phyloP scores from a whole-genome alignment of 2,329 filamentous ascomycete species.

The Venturia nashicola region DNA sequence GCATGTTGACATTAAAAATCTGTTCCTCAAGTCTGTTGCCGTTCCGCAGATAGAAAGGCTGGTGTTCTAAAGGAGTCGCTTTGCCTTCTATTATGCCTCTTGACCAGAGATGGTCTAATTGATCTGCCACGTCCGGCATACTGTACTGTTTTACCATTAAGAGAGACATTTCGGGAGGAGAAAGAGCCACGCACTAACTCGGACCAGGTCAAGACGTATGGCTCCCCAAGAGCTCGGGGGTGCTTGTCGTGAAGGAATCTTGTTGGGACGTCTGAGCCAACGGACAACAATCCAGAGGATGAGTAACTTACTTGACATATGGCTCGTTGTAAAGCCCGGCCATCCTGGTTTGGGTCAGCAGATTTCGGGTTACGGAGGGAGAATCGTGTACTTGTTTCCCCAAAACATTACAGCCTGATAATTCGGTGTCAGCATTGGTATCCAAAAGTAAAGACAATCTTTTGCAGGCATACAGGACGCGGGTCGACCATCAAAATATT shows the following conservation, averaged over 20 bases:
- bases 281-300: not conserved
- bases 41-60: constrained; percentile 2
- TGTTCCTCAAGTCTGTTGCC: constrained; percentile 24
- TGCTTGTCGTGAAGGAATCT: constrained; percentile 8
- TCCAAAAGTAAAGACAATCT: not conserved
- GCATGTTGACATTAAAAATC: constrained; percentile 34
- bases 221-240: constrained; percentile 5
- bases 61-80: not conserved
- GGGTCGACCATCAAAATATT: constrained; percentile 59
- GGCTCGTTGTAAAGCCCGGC: constrained; percentile 48
- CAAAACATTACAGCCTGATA: constrained; percentile 54
- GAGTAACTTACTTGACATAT: constrained; percentile 21
- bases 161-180: not conserved
- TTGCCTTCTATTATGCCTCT: not conserved
- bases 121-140: not conserved
- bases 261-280: not conserved
- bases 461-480: constrained; percentile 23
- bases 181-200: not conserved
- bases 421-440: not conserved
- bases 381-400: constrained; percentile 35
- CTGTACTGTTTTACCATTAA: not conserved
- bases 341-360: constrained; percentile 14
- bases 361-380: not conserved
- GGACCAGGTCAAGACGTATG: constrained; percentile 1
- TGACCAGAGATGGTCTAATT: constrained; percentile 3